phyloP scores from a whole-genome alignment of 2,329 filamentous ascomycete genomes.

The Fusarium hainanense region DNA sequence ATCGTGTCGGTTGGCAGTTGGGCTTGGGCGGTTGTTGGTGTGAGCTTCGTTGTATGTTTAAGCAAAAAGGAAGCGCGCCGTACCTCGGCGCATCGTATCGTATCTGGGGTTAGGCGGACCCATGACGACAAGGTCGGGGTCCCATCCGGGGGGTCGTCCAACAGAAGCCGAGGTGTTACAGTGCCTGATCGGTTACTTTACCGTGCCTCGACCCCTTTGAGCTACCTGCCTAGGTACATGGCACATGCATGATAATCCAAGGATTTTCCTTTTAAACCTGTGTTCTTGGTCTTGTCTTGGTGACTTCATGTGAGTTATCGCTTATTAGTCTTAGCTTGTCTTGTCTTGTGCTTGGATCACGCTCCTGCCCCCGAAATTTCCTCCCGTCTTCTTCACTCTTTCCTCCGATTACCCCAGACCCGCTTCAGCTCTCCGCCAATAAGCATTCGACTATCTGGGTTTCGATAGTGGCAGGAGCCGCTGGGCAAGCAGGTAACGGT shows the following conservation, averaged over 20 bases:
- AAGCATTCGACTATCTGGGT: neutral
- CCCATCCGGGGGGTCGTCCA: slow-evolving; percentile 18
- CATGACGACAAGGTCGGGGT: slow-evolving; percentile 36
- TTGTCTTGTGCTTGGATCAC: neutral
- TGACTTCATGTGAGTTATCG: slow-evolving; percentile 1
- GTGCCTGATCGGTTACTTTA: slow-evolving; percentile 10
- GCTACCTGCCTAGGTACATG: neutral
- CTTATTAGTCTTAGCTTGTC: neutral
- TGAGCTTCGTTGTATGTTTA: slow-evolving; percentile 17
- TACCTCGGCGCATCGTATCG: slow-evolving; percentile 17
- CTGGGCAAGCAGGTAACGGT: neutral
- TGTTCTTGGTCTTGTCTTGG: neutral
- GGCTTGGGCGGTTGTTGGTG: neutral
- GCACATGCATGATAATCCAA: neutral
- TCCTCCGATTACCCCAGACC: neutral
- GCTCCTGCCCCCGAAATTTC: neutral
- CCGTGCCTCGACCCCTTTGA: neutral
- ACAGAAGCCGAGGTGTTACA: slow-evolving; percentile 41
- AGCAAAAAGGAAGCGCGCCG: slow-evolving; percentile 28
- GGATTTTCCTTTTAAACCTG: neutral
- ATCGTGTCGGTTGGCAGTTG: slow-evolving; percentile 5
- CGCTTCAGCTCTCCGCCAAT: neutral
- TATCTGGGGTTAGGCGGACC: slow-evolving; percentile 37
- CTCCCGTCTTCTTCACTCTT: neutral
- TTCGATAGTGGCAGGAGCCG: neutral